phyloP scores from a whole-genome alignment of 2,329 filamentous ascomycete species.

The Fusarium camptoceras region DNA sequence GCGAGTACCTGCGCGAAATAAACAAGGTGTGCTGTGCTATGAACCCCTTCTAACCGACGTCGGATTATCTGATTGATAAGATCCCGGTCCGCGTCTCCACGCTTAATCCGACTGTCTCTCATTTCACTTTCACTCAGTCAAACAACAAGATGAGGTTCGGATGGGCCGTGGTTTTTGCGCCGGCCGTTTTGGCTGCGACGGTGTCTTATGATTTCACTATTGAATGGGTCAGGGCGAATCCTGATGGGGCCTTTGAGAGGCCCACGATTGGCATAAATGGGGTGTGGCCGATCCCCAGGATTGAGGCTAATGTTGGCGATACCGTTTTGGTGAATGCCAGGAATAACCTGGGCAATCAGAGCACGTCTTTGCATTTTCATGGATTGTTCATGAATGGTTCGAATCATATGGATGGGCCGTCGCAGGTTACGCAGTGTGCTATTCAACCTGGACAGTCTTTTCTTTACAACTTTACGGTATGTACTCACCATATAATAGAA shows the following conservation, averaged over 20 bases:
- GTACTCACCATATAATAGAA: neutral
- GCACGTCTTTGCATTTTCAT: slow-evolving; percentile 76
- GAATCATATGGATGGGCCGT: slow-evolving; percentile 77
- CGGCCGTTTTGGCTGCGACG: slow-evolving; percentile 52
- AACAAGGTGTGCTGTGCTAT: neutral
- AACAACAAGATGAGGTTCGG: slow-evolving; percentile 26
- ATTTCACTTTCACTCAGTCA: slow-evolving; percentile 4
- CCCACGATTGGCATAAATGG: slow-evolving; percentile 82
- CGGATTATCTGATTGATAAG: slow-evolving; percentile 39
- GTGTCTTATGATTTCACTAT: slow-evolving; percentile 75
- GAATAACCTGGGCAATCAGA: slow-evolving; percentile 71
- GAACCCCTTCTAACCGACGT: slow-evolving; percentile 8
- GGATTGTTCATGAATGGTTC: slow-evolving; percentile 77
- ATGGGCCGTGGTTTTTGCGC: slow-evolving; percentile 9
- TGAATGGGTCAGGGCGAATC: slow-evolving; percentile 77
- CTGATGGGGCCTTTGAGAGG: slow-evolving; percentile 73
- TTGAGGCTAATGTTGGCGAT: slow-evolving; percentile 73
- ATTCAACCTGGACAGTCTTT: slow-evolving; percentile 74
- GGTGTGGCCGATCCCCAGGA: slow-evolving; percentile 77
- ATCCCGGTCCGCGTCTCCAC: slow-evolving; percentile 14
- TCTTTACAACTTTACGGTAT: slow-evolving; percentile 76
- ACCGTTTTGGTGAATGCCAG: slow-evolving; percentile 67
- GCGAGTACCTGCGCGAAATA: neutral
- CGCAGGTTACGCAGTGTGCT: slow-evolving; percentile 73
- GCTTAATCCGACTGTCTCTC: slow-evolving; percentile 1